Evolutionary conservation across 805 yeast genomes (phyloP).

Genomic region (Cephaloascus albidus): DNA sequence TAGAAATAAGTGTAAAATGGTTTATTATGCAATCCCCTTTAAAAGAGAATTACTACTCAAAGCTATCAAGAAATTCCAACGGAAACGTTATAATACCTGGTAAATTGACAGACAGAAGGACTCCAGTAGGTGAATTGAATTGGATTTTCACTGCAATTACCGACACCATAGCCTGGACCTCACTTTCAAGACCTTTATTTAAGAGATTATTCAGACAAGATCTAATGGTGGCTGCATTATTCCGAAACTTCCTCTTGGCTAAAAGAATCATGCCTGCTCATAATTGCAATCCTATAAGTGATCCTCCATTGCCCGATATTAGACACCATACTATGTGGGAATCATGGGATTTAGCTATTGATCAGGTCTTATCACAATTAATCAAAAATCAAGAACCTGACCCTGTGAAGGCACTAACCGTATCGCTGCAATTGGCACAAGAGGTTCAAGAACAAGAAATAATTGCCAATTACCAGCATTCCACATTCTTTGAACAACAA

Average conservation of each 20-base stretch:
- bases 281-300: constrained; percentile 90
- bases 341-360: constrained; percentile 95
- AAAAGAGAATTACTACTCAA: constrained; percentile 35
- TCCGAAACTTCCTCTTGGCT: constrained; percentile 86
- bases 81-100: constrained; percentile 78
- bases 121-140: constrained; percentile 91
- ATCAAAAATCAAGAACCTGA: constrained; percentile 31
- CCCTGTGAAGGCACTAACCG: constrained; percentile 5
- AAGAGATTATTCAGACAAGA: constrained; percentile 90
- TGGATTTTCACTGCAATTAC: constrained; percentile 98
- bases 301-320: constrained; percentile 84
- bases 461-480: constrained; percentile 62
- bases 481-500: constrained; percentile 93
- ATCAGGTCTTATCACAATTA: constrained; percentile 76
- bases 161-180: constrained; percentile 97
- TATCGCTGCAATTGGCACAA: neutral
- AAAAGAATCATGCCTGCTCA: constrained; percentile 89
- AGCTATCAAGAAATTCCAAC: constrained; percentile 34
- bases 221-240: constrained; percentile 91
- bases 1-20: constrained; percentile 88
- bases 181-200: constrained; percentile 78
- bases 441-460: constrained; percentile 4
- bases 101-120: constrained; percentile 81
- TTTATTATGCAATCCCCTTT: constrained; percentile 78
- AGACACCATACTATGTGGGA: constrained; percentile 93